These are phyloP conservation scores for Raphanus hybrid DNA, from an alignment of 441 rosid species.

Conservation along the genomic window DNA sequence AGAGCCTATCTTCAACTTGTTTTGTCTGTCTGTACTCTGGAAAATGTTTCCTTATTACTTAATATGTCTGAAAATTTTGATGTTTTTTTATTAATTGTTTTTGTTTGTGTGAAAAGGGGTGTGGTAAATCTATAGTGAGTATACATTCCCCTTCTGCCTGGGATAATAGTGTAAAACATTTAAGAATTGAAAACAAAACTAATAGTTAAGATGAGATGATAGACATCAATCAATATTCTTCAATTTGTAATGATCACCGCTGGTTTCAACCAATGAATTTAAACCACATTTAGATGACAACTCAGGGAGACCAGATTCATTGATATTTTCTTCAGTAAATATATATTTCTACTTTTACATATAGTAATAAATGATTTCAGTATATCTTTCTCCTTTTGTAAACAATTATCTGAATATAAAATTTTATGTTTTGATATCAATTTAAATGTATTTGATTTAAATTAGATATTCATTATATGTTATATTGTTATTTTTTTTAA, in stretches of 20 bases:
- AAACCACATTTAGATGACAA: not conserved
- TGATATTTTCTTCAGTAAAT: not conserved
- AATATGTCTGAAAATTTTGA: not conserved
- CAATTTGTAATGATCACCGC: slow-evolving; percentile 17
- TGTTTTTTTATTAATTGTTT: not conserved
- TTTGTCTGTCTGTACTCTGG: slow-evolving; percentile 9
- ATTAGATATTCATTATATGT: no score
- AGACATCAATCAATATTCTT: slow-evolving; percentile 26
- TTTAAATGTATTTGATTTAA: no score
- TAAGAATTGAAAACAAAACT: not conserved
- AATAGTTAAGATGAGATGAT: slow-evolving; percentile 3
- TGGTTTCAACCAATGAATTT: not conserved
- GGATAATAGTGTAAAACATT: not conserved
- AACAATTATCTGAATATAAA: not conserved
- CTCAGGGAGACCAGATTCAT: not conserved
- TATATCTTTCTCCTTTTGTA: not conserved
- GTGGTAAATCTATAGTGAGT: not conserved
- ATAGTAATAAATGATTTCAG: not conserved
- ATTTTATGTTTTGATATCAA: not conserved
- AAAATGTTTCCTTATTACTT: slow-evolving; percentile 24
- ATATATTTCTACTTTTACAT: not conserved
- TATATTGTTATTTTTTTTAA: not conserved
- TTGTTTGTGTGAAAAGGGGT: not conserved
- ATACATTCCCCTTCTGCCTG: not conserved
- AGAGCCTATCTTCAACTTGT: slow-evolving; percentile 23